Conservation (phyloP, 2,329 filamentous ascomycete species). For the Hyphodiscus sp. region DNA sequence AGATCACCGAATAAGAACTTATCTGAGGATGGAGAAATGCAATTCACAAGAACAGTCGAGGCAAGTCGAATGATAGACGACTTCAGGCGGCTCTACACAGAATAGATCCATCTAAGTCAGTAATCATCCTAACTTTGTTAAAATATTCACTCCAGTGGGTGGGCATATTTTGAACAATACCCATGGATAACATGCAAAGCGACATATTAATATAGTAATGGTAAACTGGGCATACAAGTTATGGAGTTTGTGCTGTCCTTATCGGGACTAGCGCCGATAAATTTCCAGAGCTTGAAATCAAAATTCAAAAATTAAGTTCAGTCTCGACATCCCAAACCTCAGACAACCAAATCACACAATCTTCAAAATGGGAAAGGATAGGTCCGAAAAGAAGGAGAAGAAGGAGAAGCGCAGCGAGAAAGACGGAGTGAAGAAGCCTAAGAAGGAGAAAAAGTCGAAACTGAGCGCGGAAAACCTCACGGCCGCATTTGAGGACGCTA, state of each 20-base stretch:
- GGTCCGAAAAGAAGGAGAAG: conserved; percentile 43
- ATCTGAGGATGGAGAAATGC: too few relatives aligned
- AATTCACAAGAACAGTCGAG: too few relatives aligned
- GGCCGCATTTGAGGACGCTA: conserved; percentile 58
- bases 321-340: background rate
- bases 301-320: background rate
- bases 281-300: conserved; percentile 1
- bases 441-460: conserved; percentile 35
- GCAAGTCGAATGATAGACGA: too few relatives aligned
- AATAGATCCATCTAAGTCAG: too few relatives aligned
- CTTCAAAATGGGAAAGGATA: conserved; percentile 28
- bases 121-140: too few relatives aligned
- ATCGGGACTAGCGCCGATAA: conserved; percentile 10
- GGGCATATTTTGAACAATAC: too few relatives aligned
- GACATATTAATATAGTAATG: too few relatives aligned
- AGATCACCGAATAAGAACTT: too few relatives aligned
- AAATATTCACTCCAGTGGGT: too few relatives aligned
- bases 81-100: too few relatives aligned
- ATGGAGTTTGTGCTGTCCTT: background rate
- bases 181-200: too few relatives aligned
- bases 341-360: conserved; percentile 3
- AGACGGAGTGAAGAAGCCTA: conserved; percentile 39
- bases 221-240: too few relatives aligned
- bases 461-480: conserved; percentile 43
- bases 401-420: conserved; percentile 57